A percentile compares a stretch with the other conserved stretches of the same genome.
These are phyloP conservation scores for Geotrichum phurueaensis DNA, from an alignment of 1,139 yeast genomes.

Conservation along the genomic window DNA sequence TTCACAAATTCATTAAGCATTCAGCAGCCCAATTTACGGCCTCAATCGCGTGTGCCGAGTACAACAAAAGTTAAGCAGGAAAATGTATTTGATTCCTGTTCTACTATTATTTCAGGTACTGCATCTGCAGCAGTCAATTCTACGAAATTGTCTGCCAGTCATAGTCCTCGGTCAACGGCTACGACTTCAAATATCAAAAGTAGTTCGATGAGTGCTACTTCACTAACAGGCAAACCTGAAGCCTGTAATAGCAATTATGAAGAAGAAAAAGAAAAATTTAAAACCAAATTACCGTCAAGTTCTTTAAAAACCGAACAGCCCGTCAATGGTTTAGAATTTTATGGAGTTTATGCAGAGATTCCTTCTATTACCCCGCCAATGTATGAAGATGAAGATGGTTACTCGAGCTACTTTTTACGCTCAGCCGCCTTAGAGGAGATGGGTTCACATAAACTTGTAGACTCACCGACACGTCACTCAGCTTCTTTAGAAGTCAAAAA, in stretches of 20 bases:
- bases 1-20: not conserved
- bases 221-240: conserved; percentile 4
- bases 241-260: conserved; percentile 11
- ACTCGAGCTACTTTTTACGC: conserved; percentile 2
- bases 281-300: not conserved
- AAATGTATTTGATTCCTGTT: not conserved
- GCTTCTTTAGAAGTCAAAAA: not conserved
- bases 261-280: not conserved
- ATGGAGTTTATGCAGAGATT: not conserved
- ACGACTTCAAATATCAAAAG: not conserved
- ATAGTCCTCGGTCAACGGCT: not conserved
- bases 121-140: not conserved
- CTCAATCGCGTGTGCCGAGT: not conserved
- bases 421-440: not conserved
- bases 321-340: not conserved
- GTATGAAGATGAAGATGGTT: conserved; percentile 17
- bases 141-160: not conserved
- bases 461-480: not conserved
- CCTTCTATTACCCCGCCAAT: conserved; percentile 6
- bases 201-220: not conserved
- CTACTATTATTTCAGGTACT: not conserved
- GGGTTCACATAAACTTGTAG: not conserved
- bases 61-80: not conserved
- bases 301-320: not conserved
- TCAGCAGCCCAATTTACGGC: not conserved